These are phyloP conservation scores for Rutstroemia sydowiana DNA, from an alignment of 2,329 filamentous ascomycete species.

Conservation along the genomic window DNA sequence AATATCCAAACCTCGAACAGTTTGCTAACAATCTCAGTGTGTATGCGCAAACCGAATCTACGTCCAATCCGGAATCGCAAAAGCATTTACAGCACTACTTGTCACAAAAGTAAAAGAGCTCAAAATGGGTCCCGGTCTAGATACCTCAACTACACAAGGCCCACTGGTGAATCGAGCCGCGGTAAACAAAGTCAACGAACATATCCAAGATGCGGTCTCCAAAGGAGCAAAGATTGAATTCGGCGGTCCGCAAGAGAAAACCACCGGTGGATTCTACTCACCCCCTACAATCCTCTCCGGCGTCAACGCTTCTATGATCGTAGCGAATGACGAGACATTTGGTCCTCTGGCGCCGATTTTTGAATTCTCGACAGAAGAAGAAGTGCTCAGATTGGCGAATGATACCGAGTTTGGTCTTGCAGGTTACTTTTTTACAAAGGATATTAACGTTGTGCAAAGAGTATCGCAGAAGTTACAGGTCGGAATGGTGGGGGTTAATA, in stretches of 20 bases:
- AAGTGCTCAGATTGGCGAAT: constrained; percentile 82
- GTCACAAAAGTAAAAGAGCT: constrained; percentile 66
- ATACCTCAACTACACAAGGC: constrained; percentile 65
- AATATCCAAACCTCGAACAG: too few relatives aligned
- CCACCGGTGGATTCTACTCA: constrained; percentile 80
- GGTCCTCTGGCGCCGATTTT: constrained; percentile 89
- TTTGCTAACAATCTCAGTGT: too few relatives aligned
- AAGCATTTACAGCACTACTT: constrained; percentile 62
- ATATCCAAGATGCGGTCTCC: constrained; percentile 69
- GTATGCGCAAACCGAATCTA: constrained; percentile 83
- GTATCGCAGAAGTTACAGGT: constrained; percentile 68
- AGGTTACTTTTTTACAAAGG: constrained; percentile 81
- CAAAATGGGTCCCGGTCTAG: constrained; percentile 69
- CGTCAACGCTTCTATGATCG: constrained; percentile 78
- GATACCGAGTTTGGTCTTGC: constrained; percentile 77
- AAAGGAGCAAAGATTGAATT: constrained; percentile 71
- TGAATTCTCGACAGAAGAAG: constrained; percentile 78
- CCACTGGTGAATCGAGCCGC: constrained; percentile 82
- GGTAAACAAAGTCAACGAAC: constrained; percentile 67
- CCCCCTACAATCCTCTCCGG: constrained; percentile 82
- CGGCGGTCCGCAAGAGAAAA: constrained; percentile 66
- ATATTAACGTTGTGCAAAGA: constrained; percentile 51
- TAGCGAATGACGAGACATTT: constrained; percentile 88
- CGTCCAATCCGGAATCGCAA: constrained; percentile 71
- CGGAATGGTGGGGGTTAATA: constrained; percentile 83